Evolutionary conservation across 2,329 filamentous ascomycete genomes (phyloP).

Genomic region (Fonsecaea erecta): DNA sequence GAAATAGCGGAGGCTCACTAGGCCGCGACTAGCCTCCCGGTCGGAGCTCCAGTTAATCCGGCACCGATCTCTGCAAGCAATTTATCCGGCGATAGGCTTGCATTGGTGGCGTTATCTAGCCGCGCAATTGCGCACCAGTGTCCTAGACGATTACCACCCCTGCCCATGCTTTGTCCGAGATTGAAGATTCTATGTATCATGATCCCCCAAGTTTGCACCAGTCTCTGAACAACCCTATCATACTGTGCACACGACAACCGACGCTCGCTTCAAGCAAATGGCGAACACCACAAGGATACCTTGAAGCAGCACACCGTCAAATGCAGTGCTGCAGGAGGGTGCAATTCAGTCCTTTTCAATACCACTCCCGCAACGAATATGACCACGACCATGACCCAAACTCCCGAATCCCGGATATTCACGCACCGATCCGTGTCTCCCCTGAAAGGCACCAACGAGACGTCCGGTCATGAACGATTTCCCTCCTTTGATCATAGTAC

Average conservation of each 20-base stretch:
- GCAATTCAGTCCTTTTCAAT: slow-evolving; percentile 18
- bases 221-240: slow-evolving; percentile 1
- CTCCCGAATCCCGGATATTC: slow-evolving; percentile 33
- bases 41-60: slow-evolving; percentile 20
- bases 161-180: slow-evolving; percentile 19
- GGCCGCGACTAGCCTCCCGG: background rate
- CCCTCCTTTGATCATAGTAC: slow-evolving; percentile 44
- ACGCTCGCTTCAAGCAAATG: slow-evolving; percentile 18
- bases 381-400: slow-evolving; percentile 38
- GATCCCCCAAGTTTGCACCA: background rate
- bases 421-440: slow-evolving; percentile 36
- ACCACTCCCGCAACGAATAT: slow-evolving; percentile 23
- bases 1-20: too few species aligned
- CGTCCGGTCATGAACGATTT: slow-evolving; percentile 49
- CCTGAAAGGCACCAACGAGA: slow-evolving; percentile 33
- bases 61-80: background rate
- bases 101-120: slow-evolving; percentile 23
- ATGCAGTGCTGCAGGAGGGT: slow-evolving; percentile 11
- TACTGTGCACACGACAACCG: background rate
- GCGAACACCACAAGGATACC: slow-evolving; percentile 5
- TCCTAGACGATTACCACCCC: slow-evolving; percentile 3
- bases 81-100: slow-evolving; percentile 16
- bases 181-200: slow-evolving; percentile 12
- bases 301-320: slow-evolving; percentile 14
- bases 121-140: slow-evolving; percentile 14